phyloP scores from a whole-genome alignment of 164 flowering plant genomes.

The Berberis thunbergii region DNA sequence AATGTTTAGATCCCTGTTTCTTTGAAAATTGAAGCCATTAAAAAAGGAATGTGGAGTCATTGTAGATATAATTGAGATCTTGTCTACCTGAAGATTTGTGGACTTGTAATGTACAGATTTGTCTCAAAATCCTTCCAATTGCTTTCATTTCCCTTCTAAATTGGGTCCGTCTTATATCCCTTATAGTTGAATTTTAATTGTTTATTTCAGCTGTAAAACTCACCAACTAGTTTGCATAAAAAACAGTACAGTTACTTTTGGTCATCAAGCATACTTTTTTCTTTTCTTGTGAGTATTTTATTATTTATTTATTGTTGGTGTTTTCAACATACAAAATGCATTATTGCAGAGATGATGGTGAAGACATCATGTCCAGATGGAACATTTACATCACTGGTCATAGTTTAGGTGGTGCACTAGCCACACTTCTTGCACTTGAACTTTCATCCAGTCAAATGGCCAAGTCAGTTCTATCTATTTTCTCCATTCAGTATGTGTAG shows the following conservation, averaged over 20 bases:
- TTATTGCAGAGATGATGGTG: conserved; percentile 49
- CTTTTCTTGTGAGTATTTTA: neutral
- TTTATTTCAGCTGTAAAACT: too few relatives aligned
- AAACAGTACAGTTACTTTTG: too few relatives aligned
- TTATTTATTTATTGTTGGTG: conserved; percentile 1
- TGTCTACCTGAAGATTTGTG: too few relatives aligned
- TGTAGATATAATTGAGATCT: too few relatives aligned
- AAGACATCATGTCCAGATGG: conserved; percentile 50
- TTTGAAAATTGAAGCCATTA: neutral
- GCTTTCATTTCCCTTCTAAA: too few relatives aligned
- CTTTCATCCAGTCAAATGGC: conserved; percentile 84
- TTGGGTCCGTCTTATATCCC: too few relatives aligned
- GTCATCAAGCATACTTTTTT: too few relatives aligned
- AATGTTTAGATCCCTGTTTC: neutral
- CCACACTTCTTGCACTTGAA: conserved; percentile 92
- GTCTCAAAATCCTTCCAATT: too few relatives aligned
- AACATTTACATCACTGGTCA: conserved; percentile 92
- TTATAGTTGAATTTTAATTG: too few relatives aligned
- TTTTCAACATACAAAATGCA: neutral
- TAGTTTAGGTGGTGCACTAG: conserved; percentile 95
- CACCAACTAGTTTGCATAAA: too few relatives aligned
- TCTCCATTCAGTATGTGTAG: neutral
- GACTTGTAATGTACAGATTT: too few relatives aligned
- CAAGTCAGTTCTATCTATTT: conserved; percentile 46
- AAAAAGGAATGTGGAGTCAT: neutral